phyloP scores from a whole-genome alignment of 73 alveolate genomes.

The Paraurostyla sp. region DNA sequence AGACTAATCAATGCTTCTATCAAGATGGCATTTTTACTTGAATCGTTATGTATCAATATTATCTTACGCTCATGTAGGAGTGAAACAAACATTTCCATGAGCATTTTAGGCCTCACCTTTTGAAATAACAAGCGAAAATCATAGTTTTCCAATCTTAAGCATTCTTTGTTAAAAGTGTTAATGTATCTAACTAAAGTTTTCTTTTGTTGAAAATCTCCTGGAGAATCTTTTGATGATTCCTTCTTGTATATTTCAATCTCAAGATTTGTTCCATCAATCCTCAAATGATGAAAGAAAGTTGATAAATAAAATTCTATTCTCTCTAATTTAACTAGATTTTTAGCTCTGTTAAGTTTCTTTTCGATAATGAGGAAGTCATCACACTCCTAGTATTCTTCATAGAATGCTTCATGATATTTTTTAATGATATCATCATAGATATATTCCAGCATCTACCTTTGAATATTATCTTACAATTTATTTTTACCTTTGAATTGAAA shows the following conservation, averaged over 20 bases:
- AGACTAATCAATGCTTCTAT: constrained; percentile 49
- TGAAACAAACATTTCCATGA: constrained; percentile 58
- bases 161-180: constrained; percentile 28
- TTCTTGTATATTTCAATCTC: constrained; percentile 28
- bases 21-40: constrained; percentile 32
- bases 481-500: constrained; percentile 27
- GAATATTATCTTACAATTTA: neutral
- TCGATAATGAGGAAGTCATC: constrained; percentile 7
- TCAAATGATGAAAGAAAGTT: constrained; percentile 52
- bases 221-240: neutral
- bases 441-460: constrained; percentile 53
- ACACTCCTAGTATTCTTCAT: neutral
- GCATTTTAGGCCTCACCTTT: constrained; percentile 51
- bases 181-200: constrained; percentile 2
- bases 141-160: constrained; percentile 51
- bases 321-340: neutral
- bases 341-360: neutral
- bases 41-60: constrained; percentile 37
- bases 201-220: neutral
- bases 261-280: constrained; percentile 33
- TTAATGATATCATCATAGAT: constrained; percentile 8
- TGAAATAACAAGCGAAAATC: constrained; percentile 24
- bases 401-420: neutral
- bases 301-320: constrained; percentile 51
- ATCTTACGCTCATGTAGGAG: constrained; percentile 52